Base-by-base conservation (phyloP, 2,329 filamentous ascomycete genomes). In the Coniochaeta sp. region DNA sequence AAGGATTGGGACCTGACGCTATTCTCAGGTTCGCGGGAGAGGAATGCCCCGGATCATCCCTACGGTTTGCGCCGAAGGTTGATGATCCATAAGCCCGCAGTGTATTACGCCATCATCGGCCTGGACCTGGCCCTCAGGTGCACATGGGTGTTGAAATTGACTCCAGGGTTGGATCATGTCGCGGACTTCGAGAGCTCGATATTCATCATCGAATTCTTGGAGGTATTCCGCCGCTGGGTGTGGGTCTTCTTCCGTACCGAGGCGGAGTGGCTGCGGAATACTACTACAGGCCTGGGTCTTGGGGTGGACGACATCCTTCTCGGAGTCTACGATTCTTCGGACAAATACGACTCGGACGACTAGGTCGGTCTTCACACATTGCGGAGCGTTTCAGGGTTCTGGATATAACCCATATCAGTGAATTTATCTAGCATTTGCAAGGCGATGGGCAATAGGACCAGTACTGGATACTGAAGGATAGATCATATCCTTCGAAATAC, bases 191-290 rank as follows among this genome's bases (percentile, higher is more conserved):
- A 98, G 76, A 88, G 87, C 59, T 91, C 91, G 8, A 90, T 98
- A 52, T 99, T 97, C 71, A 68, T 93, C 28, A 85, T 98, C 68
- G 89, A 97, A 77, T 81, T 90, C 52, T 78, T 96, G 12, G 95
- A 99, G 76, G 89, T 98, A 19, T 81, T 91, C 54, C 83, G 95
- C 55, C 83, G 95, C 60, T 98, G 93, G 92, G 83, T 98, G 62
- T 99, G 95, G 95, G 91, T 97, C 60, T 98, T 97, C 75, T 91
- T 98, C 75, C 85, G 95, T 10, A 88, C 96, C 44, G 95, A 99
- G 79, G 93, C 91, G 24, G 95, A 99, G 77, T 96, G 90, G 89
- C 83, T 91, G 74, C 79, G 86, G 75, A 81, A 75, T 65, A 77
- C 75, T 16, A 72, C 74, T 19, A 70, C 71, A 60, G 83, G 81